A percentile compares a stretch with the other conserved stretches of the same genome.
These are phyloP conservation scores for Ceratocystis albifundus DNA, from an alignment of 2,329 filamentous ascomycete species.

Conservation along the genomic window DNA sequence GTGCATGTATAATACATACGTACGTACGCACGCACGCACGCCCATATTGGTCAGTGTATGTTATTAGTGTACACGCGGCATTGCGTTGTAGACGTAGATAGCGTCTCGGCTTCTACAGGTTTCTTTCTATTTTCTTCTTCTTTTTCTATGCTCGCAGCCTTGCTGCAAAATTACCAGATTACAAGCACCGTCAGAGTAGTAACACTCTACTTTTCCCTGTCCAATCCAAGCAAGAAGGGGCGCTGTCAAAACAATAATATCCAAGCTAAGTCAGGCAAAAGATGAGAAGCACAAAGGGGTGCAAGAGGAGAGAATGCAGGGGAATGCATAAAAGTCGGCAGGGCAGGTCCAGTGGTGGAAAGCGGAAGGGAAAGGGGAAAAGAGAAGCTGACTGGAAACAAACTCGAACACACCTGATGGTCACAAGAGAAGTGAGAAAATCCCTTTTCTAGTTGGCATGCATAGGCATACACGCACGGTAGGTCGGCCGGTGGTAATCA, in stretches of 20 bases:
- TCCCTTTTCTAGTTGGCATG: background rate
- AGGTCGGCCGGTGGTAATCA: background rate
- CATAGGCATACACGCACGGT: background rate
- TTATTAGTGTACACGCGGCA: no score
- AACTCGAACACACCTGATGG: background rate
- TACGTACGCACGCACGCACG: no score
- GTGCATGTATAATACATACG: no score
- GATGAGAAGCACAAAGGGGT: background rate
- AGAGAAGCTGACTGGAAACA: conserved; percentile 3
- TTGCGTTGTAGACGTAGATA: no score
- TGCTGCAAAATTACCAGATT: background rate
- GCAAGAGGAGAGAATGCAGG: background rate
- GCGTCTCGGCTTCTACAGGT: no score
- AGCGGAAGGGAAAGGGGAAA: background rate
- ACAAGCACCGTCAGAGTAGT: background rate
- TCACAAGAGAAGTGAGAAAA: background rate
- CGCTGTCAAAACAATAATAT: background rate
- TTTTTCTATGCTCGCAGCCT: background rate
- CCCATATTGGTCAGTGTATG: no score
- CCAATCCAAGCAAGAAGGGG: background rate
- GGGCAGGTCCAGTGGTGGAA: background rate
- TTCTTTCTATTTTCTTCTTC: background rate
- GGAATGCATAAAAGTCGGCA: background rate
- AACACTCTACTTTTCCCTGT: background rate
- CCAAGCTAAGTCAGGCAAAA: background rate